These are phyloP conservation scores for Fusarium penzigii DNA, from an alignment of 2,329 filamentous ascomycete genomes.

Conservation along the genomic window DNA sequence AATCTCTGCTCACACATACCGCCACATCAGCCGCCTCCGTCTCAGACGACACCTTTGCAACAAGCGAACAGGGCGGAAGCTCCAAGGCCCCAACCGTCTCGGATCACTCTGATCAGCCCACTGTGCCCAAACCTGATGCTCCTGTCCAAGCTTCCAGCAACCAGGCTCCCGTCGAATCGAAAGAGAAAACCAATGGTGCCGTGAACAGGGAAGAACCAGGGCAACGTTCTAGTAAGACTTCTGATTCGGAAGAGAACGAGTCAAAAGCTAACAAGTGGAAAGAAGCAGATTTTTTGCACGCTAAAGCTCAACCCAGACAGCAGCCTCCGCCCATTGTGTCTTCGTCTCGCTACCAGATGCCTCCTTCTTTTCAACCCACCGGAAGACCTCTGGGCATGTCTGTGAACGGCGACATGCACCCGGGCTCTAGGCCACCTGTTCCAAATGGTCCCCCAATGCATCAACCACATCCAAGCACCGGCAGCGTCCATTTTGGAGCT, in stretches of 20 bases:
- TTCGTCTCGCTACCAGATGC: constrained; percentile 44
- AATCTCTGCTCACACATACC: constrained; percentile 13
- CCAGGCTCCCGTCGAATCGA: constrained; percentile 2
- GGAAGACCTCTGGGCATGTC: constrained; percentile 31
- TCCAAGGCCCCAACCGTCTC: constrained; percentile 14
- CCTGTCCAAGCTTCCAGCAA: constrained; percentile 11
- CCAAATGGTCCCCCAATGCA: constrained; percentile 44
- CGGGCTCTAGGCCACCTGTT: constrained; percentile 34
- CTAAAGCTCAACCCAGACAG: constrained; percentile 20
- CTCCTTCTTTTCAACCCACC: constrained; percentile 43
- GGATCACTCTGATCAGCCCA: constrained; percentile 27
- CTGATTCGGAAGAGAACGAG: constrained; percentile 1
- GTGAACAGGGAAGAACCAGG: constrained; percentile 15
- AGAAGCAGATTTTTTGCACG: constrained; percentile 14
- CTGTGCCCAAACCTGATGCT: constrained; percentile 10
- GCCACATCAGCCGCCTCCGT: constrained; percentile 12
- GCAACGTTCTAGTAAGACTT: constrained; percentile 17
- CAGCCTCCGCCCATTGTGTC: constrained; percentile 35
- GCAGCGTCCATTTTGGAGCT: constrained; percentile 58
- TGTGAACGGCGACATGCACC: constrained; percentile 36
- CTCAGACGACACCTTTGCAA: constrained; percentile 18
- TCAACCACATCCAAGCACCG: constrained; percentile 54
- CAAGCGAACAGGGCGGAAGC: constrained; percentile 14
- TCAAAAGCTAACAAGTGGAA: constrained; percentile 7
- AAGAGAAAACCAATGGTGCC: constrained; percentile 20